Conservation (phyloP, 768 basidiomycete genomes). For the Butyriboletus loyo region DNA sequence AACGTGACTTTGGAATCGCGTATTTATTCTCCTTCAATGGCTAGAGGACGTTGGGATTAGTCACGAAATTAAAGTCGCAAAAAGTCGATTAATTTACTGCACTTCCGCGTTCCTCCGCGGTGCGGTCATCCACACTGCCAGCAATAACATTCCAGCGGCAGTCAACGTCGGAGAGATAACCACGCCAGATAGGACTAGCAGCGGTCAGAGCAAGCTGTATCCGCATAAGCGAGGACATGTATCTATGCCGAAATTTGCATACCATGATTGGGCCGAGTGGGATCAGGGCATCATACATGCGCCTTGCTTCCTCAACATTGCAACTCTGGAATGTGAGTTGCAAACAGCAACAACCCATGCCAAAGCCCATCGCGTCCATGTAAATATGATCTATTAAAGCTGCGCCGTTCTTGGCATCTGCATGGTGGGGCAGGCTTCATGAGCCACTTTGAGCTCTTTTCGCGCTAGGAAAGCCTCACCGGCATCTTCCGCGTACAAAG, state of each 20-base stretch:
- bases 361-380: constrained; percentile 99
- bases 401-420: constrained; percentile 88
- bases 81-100: constrained; percentile 46
- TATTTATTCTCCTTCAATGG: constrained; percentile 73
- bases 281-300: constrained; percentile 94
- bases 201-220: constrained; percentile 87
- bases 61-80: constrained; percentile 1
- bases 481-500: constrained; percentile 79
- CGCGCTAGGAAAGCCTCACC: constrained; percentile 45
- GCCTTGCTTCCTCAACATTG: constrained; percentile 86
- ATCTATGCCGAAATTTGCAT: constrained; percentile 17
- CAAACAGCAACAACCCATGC: constrained; percentile 98
- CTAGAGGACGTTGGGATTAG: constrained; percentile 38
- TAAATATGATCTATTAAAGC: constrained; percentile 91
- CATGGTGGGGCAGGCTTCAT: neutral
- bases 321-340: constrained; percentile 98
- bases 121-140: constrained; percentile 97
- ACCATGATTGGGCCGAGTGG: constrained; percentile 96
- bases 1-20: constrained; percentile 92
- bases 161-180: constrained; percentile 94
- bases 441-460: constrained; percentile 8
- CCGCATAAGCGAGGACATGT: constrained; percentile 1
- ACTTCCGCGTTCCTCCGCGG: constrained; percentile 88
- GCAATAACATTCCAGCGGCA: constrained; percentile 99
- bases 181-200: constrained; percentile 92